Evolutionary conservation across 2,329 filamentous ascomycete species (phyloP), one percentile per base, ranked within the genome.

Genomic region (Diaporthe eres): DNA sequence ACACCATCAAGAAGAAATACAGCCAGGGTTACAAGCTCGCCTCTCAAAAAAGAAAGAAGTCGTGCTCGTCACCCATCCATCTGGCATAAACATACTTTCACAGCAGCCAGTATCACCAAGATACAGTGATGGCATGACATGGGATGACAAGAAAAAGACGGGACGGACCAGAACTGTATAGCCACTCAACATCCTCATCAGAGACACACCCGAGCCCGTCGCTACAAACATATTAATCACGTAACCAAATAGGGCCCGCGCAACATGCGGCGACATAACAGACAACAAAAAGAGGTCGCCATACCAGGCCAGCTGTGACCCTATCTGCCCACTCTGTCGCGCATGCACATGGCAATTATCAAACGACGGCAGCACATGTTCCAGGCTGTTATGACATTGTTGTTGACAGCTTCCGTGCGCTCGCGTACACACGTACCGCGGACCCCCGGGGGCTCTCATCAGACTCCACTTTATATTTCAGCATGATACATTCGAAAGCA

Each of bases 21-120:
- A 25, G 37, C 34, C 67, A 42, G 44, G 49, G 60, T 75, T 51
- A 49, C 67, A 44, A n/a, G 51, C 58, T 72, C 60, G 34, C 34
- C 22, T 70, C 65, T 55, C 49, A 34, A 39, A 70, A 51, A 49
- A 28, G 44, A 4, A 67, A 49, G n/a, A 55, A 39, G 75, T 63
- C 55, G 68, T 76, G 67, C 67, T 61, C 60, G 72, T 55, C 31
- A 53, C 63, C 47, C 63, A 58, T 67, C 72, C 72, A 75, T 76
- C 72, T 75, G 61, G 72, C 67, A 72, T 75, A 25, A 37, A 68
- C 34, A 55, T 51, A 63, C 72, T 70, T 68, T 60, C 53, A 74
- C 75, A 63, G 60, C 72, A 72, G 51, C 25, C 42, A 53, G 75
- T 76, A 67, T 72, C 67, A 75, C 75, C 49, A 34, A 72, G 72